These are phyloP conservation scores for Areca catechu DNA, from an alignment of 176 grass and related monocot species.

Conservation along the genomic window DNA sequence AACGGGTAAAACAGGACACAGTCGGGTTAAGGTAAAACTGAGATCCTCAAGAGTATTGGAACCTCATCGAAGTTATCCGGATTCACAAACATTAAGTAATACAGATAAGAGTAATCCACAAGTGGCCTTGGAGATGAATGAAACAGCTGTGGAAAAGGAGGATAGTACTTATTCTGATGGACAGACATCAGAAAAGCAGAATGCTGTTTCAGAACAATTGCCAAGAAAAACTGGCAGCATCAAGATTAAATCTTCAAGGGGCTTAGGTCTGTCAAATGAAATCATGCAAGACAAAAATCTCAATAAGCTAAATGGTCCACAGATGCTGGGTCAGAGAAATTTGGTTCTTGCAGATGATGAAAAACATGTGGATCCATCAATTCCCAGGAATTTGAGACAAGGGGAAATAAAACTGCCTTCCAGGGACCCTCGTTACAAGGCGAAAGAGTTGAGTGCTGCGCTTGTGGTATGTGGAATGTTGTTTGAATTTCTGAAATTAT, in stretches of 20 bases:
- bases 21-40: conserved; percentile 55
- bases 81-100: conserved; percentile 13
- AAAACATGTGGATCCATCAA: conserved; percentile 13
- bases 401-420: conserved; percentile 23
- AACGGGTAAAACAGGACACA: conserved; percentile 25
- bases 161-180: conserved; percentile 10
- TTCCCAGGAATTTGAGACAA: conserved; percentile 23
- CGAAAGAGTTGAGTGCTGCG: conserved; percentile 49
- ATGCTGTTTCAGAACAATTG: conserved; percentile 27
- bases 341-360: conserved; percentile 12
- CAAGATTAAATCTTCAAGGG: conserved; percentile 28
- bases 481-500: conserved; percentile 5
- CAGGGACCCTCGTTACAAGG: conserved; percentile 28
- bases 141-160: conserved; percentile 17
- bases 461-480: conserved; percentile 35
- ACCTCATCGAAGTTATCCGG: conserved; percentile 18
- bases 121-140: conserved; percentile 6
- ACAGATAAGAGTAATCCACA: conserved; percentile 13
- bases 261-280: conserved; percentile 24
- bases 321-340: conserved; percentile 23
- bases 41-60: conserved; percentile 37
- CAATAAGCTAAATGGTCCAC: conserved; percentile 10
- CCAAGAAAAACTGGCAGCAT: conserved; percentile 41
- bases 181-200: conserved; percentile 19
- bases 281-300: conserved; percentile 18